Conservation (phyloP, 345 rosid genomes). For the Turnera subulata region DNA sequence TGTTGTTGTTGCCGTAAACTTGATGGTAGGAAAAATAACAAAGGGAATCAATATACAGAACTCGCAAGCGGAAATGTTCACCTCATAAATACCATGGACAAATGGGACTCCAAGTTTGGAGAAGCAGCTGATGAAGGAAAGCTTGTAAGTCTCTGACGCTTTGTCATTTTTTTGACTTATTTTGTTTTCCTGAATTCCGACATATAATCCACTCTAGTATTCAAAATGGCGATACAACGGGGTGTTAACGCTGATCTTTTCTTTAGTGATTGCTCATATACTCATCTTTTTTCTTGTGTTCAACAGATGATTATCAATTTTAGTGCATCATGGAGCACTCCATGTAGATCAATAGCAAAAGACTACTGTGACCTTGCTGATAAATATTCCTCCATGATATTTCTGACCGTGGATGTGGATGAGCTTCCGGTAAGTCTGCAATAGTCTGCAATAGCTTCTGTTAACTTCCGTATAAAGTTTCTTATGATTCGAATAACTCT, state of each 20-base stretch:
- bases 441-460: too few species aligned
- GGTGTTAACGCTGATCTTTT: too few species aligned
- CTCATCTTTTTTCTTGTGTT: neutral
- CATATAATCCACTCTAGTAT: neutral
- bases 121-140: slow-evolving; percentile 67
- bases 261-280: neutral
- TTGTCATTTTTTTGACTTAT: neutral
- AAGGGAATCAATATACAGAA: slow-evolving; percentile 32
- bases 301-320: slow-evolving; percentile 76
- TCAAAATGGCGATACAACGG: too few species aligned
- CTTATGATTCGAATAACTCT: neutral
- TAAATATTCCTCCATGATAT: slow-evolving; percentile 61
- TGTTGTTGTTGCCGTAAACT: neutral
- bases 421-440: slow-evolving; percentile 62
- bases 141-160: slow-evolving; percentile 36
- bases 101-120: slow-evolving; percentile 67
- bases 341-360: slow-evolving; percentile 70
- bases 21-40: slow-evolving; percentile 4
- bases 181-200: neutral
- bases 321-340: slow-evolving; percentile 91
- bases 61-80: slow-evolving; percentile 60
- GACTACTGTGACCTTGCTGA: slow-evolving; percentile 61
- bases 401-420: slow-evolving; percentile 75
- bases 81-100: slow-evolving; percentile 51
- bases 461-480: too few species aligned